Conservation (phyloP, 192 early-diverging fungal genomes). For the Coemansia sp. region DNA sequence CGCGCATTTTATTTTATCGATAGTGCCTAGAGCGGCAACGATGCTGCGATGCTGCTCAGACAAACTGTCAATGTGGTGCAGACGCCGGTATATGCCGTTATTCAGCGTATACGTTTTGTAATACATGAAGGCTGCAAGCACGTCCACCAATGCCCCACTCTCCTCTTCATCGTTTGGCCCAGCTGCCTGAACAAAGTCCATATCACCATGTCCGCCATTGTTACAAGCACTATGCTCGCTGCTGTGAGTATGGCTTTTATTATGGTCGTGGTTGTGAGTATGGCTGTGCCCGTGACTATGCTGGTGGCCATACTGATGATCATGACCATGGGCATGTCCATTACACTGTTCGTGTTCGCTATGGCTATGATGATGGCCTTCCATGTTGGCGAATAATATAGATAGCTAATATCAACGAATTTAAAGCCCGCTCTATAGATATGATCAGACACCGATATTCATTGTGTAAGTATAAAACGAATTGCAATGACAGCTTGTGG, state of each 20-base stretch:
- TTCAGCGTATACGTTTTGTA: slow-evolving; percentile 61
- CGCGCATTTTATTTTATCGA: slow-evolving; percentile 60
- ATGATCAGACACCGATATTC: no score
- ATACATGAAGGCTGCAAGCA: slow-evolving; percentile 54
- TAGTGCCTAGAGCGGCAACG: slow-evolving; percentile 50
- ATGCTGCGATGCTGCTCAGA: slow-evolving; percentile 60
- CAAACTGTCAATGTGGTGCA: slow-evolving; percentile 58
- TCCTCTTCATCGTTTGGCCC: slow-evolving; percentile 12
- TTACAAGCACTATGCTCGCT: slow-evolving; percentile 2
- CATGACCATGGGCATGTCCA: not conserved
- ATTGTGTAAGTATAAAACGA: no score
- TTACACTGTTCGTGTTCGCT: no score
- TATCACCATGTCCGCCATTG: not conserved
- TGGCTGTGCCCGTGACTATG: slow-evolving; percentile 3
- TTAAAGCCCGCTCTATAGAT: no score
- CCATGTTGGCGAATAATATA: not conserved
- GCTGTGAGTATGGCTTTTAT: not conserved
- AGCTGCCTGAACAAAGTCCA: not conserved
- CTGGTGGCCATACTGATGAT: not conserved
- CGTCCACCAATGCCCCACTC: slow-evolving; percentile 27
- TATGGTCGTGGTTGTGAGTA: not conserved
- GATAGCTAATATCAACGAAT: not conserved
- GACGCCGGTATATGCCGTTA: slow-evolving; percentile 57
- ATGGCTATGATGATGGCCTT: not conserved
- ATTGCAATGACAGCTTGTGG: no score